These are phyloP conservation scores for Starmerella kuoi DNA, from an alignment of 805 yeast species.

Conservation along the genomic window DNA sequence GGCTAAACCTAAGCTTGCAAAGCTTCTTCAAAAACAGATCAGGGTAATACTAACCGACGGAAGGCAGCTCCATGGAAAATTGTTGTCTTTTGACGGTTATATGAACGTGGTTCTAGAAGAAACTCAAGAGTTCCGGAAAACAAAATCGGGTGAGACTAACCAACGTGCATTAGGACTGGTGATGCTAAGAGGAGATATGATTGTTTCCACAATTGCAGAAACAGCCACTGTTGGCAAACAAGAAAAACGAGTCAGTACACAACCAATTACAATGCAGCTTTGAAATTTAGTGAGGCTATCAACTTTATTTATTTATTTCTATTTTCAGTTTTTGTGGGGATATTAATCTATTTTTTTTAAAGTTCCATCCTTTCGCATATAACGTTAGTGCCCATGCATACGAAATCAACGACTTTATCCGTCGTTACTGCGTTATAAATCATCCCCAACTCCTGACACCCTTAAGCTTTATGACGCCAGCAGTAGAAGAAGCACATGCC, in stretches of 20 bases:
- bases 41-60: conserved; percentile 67
- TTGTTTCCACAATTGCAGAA: conserved; percentile 60
- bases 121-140: conserved; percentile 68
- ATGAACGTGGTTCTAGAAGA: conserved; percentile 78
- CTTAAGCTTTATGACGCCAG: too few species aligned
- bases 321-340: too few species aligned
- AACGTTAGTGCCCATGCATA: too few species aligned
- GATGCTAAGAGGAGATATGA: conserved; percentile 77
- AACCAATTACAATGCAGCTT: conserved; percentile 16
- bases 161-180: conserved; percentile 71
- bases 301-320: neutral
- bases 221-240: conserved; percentile 33
- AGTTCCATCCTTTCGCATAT: neutral
- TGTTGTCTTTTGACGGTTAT: conserved; percentile 75
- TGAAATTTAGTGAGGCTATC: conserved; percentile 2
- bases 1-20: conserved; percentile 35
- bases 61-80: conserved; percentile 62
- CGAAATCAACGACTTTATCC: too few species aligned
- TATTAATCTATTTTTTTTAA: neutral
- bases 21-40: conserved; percentile 60
- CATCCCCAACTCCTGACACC: too few species aligned
- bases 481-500: too few species aligned
- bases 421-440: too few species aligned
- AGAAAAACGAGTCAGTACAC: neutral
- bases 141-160: conserved; percentile 49